Percentiles rank a stretch among this genome's conserved stretches.
phyloP scores from a whole-genome alignment of 2,329 filamentous ascomycete species.

The Chrysosporium queenslandicum region DNA sequence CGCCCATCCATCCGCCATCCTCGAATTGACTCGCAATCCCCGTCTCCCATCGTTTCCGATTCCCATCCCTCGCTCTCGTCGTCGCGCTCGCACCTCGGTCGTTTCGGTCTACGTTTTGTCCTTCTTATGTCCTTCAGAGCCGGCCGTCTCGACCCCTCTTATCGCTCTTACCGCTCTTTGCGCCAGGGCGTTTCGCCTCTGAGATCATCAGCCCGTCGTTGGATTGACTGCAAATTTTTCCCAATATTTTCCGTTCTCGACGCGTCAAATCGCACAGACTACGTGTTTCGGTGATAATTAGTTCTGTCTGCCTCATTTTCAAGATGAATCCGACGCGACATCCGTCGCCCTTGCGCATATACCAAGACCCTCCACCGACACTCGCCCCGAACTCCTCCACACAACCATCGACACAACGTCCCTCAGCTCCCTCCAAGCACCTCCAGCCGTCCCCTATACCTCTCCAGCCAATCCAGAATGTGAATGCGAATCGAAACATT shows the following conservation, averaged over 20 bases:
- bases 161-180: constrained; percentile 12
- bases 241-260: constrained; percentile 16
- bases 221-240: constrained; percentile 1
- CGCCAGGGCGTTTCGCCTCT: not conserved
- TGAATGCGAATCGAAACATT: constrained; percentile 48
- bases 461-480: constrained; percentile 34
- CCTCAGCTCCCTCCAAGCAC: constrained; percentile 26
- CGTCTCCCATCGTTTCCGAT: constrained; percentile 1
- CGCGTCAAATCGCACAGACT: constrained; percentile 23
- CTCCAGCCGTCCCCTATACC: constrained; percentile 47
- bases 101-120: not conserved
- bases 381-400: constrained; percentile 36
- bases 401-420: constrained; percentile 21
- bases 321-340: constrained; percentile 33
- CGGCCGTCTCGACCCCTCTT: not conserved
- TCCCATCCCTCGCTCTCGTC: not conserved
- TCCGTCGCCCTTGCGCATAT: constrained; percentile 46
- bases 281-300: constrained; percentile 11
- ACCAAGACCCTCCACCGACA: constrained; percentile 44
- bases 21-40: not conserved
- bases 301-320: constrained; percentile 14
- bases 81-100: constrained; percentile 1
- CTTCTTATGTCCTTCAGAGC: constrained; percentile 9
- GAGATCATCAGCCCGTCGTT: not conserved
- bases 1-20: not conserved